These are phyloP conservation scores for Colletotrichum karsti DNA, from an alignment of 2,329 filamentous ascomycete genomes.

Conservation along the genomic window DNA sequence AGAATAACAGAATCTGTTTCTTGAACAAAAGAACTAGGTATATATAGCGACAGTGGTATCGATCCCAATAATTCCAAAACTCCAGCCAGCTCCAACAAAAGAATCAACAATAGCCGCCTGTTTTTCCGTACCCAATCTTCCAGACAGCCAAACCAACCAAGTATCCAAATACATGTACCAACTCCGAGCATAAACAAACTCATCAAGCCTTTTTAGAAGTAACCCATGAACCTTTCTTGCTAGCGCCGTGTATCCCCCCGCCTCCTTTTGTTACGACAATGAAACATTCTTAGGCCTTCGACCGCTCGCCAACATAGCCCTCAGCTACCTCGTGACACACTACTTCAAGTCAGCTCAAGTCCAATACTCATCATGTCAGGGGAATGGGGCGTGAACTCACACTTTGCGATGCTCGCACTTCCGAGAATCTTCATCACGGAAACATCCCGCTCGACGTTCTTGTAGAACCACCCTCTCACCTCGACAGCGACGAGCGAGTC, in stretches of 20 bases:
- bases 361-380: not conserved
- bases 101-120: not conserved
- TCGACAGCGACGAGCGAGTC: constrained; percentile 40
- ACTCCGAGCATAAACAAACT: not conserved
- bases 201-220: not conserved
- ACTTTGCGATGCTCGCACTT: constrained; percentile 35
- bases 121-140: not conserved
- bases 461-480: constrained; percentile 57
- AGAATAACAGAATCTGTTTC: too few species aligned
- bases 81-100: not conserved
- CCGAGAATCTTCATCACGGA: constrained; percentile 55
- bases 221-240: not conserved
- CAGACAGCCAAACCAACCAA: not conserved
- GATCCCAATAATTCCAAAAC: not conserved
- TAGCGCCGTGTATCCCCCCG: not conserved
- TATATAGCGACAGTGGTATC: constrained; percentile 1
- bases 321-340: constrained; percentile 22
- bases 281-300: not conserved
- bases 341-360: not conserved
- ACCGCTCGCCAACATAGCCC: not conserved
- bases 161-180: too few species aligned
- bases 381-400: constrained; percentile 8
- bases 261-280: not conserved
- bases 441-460: constrained; percentile 51
- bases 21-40: not conserved